phyloP scores from a whole-genome alignment of 352 stramenopile species.

The Phytophthora pseudosyringae region DNA sequence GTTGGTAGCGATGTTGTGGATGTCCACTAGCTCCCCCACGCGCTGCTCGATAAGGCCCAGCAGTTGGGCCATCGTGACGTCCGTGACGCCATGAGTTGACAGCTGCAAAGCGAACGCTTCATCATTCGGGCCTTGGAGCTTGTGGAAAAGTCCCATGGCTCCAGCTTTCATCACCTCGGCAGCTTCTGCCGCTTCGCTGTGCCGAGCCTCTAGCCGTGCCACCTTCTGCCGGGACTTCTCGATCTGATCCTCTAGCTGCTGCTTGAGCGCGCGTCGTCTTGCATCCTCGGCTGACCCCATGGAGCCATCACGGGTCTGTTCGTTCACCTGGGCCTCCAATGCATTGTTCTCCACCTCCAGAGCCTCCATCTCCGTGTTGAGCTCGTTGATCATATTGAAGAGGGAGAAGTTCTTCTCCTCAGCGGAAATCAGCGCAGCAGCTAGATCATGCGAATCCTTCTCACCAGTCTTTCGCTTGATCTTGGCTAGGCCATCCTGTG shows the following conservation, averaged over 20 bases:
- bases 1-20: constrained; percentile 86
- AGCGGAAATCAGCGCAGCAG: constrained; percentile 82
- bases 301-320: constrained; percentile 44
- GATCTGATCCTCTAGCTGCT: constrained; percentile 83
- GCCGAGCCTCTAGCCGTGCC: constrained; percentile 62
- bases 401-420: constrained; percentile 96
- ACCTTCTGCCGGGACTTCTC: constrained; percentile 86
- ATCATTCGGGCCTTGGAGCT: constrained; percentile 71
- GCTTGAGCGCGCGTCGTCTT: constrained; percentile 62
- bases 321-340: constrained; percentile 66
- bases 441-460: constrained; percentile 82
- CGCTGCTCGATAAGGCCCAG: constrained; percentile 87
- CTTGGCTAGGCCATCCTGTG: constrained; percentile 85
- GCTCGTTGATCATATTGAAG: constrained; percentile 95
- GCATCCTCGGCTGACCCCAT: constrained; percentile 64
- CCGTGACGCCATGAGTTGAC: constrained; percentile 71
- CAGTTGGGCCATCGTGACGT: constrained; percentile 82
- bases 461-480: constrained; percentile 92
- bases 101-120: constrained; percentile 79
- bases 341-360: constrained; percentile 88
- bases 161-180: constrained; percentile 80
- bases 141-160: constrained; percentile 83
- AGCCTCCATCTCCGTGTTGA: constrained; percentile 92
- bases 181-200: constrained; percentile 65
- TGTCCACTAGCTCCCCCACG: constrained; percentile 85